Evolutionary conservation across 78 protist genomes (phyloP), one percentile per base, ranked within the genome.

Genomic region (Dictyostelium intermedium): DNA sequence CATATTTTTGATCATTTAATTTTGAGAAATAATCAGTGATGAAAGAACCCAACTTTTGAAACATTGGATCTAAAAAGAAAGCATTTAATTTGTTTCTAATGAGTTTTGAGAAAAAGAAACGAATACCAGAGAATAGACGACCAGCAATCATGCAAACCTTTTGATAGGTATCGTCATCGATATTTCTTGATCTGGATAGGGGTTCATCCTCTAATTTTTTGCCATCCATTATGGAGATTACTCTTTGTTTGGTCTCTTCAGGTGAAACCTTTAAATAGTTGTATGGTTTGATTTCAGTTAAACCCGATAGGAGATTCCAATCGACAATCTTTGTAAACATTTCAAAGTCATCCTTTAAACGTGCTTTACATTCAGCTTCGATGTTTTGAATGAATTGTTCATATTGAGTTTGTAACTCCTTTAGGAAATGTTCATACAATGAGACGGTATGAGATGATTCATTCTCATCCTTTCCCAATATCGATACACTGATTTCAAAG

Each of bases 11-110:
- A 43, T 95, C 97, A 14, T 84, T 14, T 37, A 95, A 47, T 45
- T 95, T 72, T 13, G 82, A 69, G 35, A 95, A 95, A 45, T 95
- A 95, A 30, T 91, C 85, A 16, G 81, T 73, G 66, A 95, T 63
- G n/a, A 70, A 20, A 3, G 53, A 9, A 34, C 97, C 84, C 14
- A 95, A n/a, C 14, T 92, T 43, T 61, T 76, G 85, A 39, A 95
- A 96, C 45, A 96, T 83, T 63, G 97, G 97, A 32, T 80, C 91
- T 41, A 96, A 91, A 87, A 96, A 96, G 97, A 96, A 96, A 18
- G 97, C 97, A 72, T 96, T 91, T n/a, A 93, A 45, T 73, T 96
- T 96, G 92, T 83, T 85, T 43, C 97, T 47, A n/a, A 95, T 82
- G 20, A 63, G 39, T 27, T 91, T 91, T 18, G 95, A 84, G 37